phyloP scores from a whole-genome alignment of 257 asterid genomes.

The Penstemon davidsonii region DNA sequence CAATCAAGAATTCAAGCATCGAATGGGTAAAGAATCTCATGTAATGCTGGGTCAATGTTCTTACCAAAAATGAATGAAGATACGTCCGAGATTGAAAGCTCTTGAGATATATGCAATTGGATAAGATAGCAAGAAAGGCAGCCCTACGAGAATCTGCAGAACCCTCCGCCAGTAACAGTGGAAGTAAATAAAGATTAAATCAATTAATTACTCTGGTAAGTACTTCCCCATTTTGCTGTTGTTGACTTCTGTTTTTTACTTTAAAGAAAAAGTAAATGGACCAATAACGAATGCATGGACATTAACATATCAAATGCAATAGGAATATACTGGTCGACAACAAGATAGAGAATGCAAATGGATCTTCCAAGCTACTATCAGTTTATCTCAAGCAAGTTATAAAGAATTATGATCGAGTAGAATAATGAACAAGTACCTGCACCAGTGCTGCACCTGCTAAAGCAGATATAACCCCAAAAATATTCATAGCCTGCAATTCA shows the following conservation, averaged over 20 bases:
- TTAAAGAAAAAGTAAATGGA: constrained; percentile 21
- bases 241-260: constrained; percentile 30
- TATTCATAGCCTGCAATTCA: constrained; percentile 78
- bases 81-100: constrained; percentile 93
- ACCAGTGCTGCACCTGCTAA: constrained; percentile 89
- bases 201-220: constrained; percentile 28
- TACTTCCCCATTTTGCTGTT: not conserved
- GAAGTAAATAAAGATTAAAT: constrained; percentile 32
- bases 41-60: constrained; percentile 20
- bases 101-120: constrained; percentile 75
- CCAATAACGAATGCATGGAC: not conserved
- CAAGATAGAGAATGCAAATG: not conserved
- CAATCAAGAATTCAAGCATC: constrained; percentile 8
- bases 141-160: constrained; percentile 77
- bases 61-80: constrained; percentile 95
- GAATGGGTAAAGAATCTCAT: not conserved
- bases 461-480: constrained; percentile 82
- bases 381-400: constrained; percentile 6
- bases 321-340: not conserved
- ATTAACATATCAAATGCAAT: not conserved
- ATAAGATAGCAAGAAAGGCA: constrained; percentile 72
- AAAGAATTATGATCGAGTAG: constrained; percentile 12
- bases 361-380: not conserved
- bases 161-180: constrained; percentile 37
- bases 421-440: constrained; percentile 61